Percentiles rank a stretch among this genome's conserved stretches.
phyloP scores from a whole-genome alignment of 768 basidiomycete species.

The Panellus pusillus region DNA sequence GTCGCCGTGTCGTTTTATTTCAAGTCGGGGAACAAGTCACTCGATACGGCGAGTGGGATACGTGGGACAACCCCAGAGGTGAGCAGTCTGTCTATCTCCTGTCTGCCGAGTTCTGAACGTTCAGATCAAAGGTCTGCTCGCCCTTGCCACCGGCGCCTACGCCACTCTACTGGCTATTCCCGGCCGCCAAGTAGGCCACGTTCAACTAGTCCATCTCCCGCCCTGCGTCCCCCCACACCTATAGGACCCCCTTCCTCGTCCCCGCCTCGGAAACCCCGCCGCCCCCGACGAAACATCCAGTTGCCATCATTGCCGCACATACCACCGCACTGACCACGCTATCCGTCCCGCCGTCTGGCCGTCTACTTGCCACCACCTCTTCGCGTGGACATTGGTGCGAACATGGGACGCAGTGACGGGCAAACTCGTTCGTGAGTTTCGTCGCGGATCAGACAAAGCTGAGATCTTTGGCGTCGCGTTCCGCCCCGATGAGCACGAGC shows the following conservation, averaged over 20 bases:
- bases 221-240: constrained; percentile 67
- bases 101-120: constrained; percentile 1
- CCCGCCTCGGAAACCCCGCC: constrained; percentile 58
- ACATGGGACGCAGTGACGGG: constrained; percentile 81
- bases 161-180: constrained; percentile 85
- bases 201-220: constrained; percentile 83
- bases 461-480: constrained; percentile 91
- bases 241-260: constrained; percentile 55
- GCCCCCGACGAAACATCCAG: constrained; percentile 59
- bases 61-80: constrained; percentile 85
- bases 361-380: constrained; percentile 82
- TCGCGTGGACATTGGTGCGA: constrained; percentile 77
- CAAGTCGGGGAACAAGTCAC: constrained; percentile 62
- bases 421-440: constrained; percentile 74
- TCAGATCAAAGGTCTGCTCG: constrained; percentile 58
- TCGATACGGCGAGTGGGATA: constrained; percentile 80
- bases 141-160: constrained; percentile 74
- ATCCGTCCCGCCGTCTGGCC: constrained; percentile 74
- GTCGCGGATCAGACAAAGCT: constrained; percentile 87
- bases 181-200: constrained; percentile 84
- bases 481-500: constrained; percentile 79
- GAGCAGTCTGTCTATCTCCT: constrained; percentile 23
- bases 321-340: constrained; percentile 76
- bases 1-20: constrained; percentile 78
- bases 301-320: constrained; percentile 84